Evolutionary conservation across 768 basidiomycete genomes (phyloP), one percentile per base, ranked within the genome.

Genomic region (Mycena rebaudengoi): DNA sequence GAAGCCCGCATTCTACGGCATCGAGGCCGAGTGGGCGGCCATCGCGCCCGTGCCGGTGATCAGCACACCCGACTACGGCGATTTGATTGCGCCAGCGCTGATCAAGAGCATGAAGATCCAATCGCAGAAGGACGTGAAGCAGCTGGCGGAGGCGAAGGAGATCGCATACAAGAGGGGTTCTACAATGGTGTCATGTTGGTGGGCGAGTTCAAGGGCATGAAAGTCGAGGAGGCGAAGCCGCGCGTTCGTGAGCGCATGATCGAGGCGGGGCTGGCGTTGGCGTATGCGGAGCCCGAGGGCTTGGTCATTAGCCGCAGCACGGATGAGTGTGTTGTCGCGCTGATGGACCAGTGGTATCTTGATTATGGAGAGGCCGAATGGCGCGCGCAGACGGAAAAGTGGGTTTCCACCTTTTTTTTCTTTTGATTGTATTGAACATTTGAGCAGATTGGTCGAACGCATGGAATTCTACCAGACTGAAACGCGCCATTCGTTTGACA

Each of bases 321-420:
- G n/a, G 98, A 99, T 72, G 97, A 98, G 78, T 99, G 98, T 80
- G 93, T 98, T 20, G 95, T 99, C 60, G 96, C 97, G 4, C 80
- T 99, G 68, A 96, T 96, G 88, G 98, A 99, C 75, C 98, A 99
- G 78, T 99, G 97, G 96, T 99, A 99, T 77, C 79, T 99, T 76
- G 95, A 99, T 77, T 99, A 98, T 70, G 98, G 97, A 69, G 95
- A 98, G 80, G 76, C 87, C 1, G 74, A 75, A n/a, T 99, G 98
- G 98, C 92, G 90, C 75, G 86, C 84, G 16, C 86, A 93, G 71
- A 88, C 94, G 6, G 92, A 95, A 75, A 89, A 84, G 95, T 94
- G 72, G 53, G 88, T 83, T 2, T 43, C 37, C 23, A 51, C 35
- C n/a, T 35, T 52, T 10, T 40, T 45, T 30, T 52, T 46, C 43